Conservation (phyloP, 148 eudicot genomes). For the Diospyros lotus region DNA sequence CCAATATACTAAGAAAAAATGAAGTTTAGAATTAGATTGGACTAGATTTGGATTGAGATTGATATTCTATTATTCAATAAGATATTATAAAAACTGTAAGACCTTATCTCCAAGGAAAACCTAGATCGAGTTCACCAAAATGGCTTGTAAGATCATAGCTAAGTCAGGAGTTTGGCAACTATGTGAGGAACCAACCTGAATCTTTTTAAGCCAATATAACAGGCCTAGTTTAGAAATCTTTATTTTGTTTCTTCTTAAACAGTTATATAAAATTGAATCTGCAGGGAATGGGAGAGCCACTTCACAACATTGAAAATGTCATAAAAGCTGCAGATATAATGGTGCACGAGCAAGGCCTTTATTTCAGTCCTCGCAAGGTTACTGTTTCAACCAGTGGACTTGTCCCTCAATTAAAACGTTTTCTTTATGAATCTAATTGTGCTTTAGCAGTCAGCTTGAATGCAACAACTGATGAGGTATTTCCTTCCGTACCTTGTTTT, state of each 20-base stretch:
- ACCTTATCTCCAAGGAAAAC: too few species aligned
- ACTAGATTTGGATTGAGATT: too few species aligned
- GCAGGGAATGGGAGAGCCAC: conserved; percentile 99
- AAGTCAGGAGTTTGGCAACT: background rate
- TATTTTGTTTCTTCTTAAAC: conserved; percentile 1
- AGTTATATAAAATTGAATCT: conserved; percentile 14
- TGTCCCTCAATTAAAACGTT: conserved; percentile 84
- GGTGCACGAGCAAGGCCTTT: conserved; percentile 93
- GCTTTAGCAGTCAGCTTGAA: conserved; percentile 85
- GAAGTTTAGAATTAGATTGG: too few species aligned
- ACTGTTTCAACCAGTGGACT: conserved; percentile 94
- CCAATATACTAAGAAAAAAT: too few species aligned
- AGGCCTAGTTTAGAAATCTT: background rate
- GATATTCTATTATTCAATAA: too few species aligned
- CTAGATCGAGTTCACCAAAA: too few species aligned
- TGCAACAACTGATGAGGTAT: conserved; percentile 91
- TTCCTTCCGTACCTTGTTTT: conserved; percentile 2
- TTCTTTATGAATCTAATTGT: conserved; percentile 69
- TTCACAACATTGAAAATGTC: conserved; percentile 91
- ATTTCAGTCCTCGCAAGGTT: conserved; percentile 90
- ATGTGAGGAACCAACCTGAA: background rate
- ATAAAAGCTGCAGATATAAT: conserved; percentile 76
- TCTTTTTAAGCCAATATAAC: background rate
- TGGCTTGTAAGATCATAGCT: too few species aligned
- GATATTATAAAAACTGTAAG: too few species aligned